These are phyloP conservation scores for Rhizoctonia solani DNA, from an alignment of 1,284 basidiomycete genomes.

Conservation along the genomic window DNA sequence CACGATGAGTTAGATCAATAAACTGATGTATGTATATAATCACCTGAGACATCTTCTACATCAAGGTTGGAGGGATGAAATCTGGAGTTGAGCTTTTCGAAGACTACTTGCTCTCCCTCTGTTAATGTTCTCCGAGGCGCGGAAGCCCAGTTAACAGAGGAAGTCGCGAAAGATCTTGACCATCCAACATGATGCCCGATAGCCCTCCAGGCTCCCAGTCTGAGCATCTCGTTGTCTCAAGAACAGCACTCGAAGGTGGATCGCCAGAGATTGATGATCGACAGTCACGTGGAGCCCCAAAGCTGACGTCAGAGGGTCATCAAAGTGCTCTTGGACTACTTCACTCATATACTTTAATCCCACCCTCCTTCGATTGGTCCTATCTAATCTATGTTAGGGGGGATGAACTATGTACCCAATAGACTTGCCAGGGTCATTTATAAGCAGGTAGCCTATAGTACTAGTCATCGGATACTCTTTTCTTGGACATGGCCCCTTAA, in stretches of 20 bases:
- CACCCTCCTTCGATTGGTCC: background rate
- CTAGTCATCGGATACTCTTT: background rate
- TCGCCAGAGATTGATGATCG: background rate
- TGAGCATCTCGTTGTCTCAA: background rate
- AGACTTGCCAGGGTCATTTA: background rate
- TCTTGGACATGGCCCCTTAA: background rate
- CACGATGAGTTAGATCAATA: background rate
- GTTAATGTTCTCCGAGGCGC: slow-evolving; percentile 41
- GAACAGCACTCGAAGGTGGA: no score
- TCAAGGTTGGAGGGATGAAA: slow-evolving; percentile 77
- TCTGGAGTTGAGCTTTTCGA: slow-evolving; percentile 68
- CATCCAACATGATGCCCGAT: background rate
- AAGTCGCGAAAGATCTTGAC: background rate
- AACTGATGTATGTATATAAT: background rate
- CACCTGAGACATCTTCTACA: slow-evolving; percentile 81
- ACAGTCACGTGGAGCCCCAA: background rate
- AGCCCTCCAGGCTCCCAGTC: background rate
- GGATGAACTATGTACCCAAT: background rate
- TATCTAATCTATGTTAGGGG: no score
- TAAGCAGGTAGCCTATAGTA: background rate
- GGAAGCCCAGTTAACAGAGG: background rate
- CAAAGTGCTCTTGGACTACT: background rate
- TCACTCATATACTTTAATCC: background rate
- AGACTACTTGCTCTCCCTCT: slow-evolving; percentile 72
- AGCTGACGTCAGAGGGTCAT: background rate